phyloP scores from a whole-genome alignment of 2,329 filamentous ascomycete species.

The Alternaria tenuissima region DNA sequence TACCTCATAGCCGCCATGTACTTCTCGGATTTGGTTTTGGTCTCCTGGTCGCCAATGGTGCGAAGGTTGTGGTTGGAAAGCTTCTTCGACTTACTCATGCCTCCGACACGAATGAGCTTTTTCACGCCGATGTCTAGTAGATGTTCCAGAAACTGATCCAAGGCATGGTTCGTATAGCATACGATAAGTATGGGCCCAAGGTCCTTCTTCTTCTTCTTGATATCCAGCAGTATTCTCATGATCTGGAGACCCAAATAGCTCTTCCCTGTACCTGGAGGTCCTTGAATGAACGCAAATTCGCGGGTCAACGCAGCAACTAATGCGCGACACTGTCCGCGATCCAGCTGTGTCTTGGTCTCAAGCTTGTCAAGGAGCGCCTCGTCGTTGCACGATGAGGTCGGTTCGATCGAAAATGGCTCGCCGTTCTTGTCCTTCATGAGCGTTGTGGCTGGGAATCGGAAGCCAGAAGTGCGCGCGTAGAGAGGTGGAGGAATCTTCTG shows the following conservation, averaged over 20 bases:
- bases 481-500: conserved; percentile 37
- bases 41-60: conserved; percentile 22
- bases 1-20: conserved; percentile 22
- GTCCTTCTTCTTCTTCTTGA: conserved; percentile 35
- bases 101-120: conserved; percentile 69
- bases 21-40: conserved; percentile 31
- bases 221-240: conserved; percentile 64
- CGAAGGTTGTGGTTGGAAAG: conserved; percentile 63
- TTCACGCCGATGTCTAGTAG: conserved; percentile 58
- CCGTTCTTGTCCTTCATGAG: conserved; percentile 21
- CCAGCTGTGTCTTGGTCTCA: conserved; percentile 52
- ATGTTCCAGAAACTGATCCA: conserved; percentile 69
- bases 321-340: conserved; percentile 60
- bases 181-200: conserved; percentile 58
- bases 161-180: conserved; percentile 63
- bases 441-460: conserved; percentile 28
- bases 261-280: conserved; percentile 76
- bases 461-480: conserved; percentile 32
- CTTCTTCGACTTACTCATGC: conserved; percentile 62
- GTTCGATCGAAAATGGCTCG: conserved; percentile 11
- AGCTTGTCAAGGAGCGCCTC: conserved; percentile 22
- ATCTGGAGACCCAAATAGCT: conserved; percentile 67
- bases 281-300: conserved; percentile 70
- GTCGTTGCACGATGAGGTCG: conserved; percentile 27
- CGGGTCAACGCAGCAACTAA: conserved; percentile 63